phyloP scores from a whole-genome alignment of 169 alveolate genomes.

The Eimeria zaria region DNA sequence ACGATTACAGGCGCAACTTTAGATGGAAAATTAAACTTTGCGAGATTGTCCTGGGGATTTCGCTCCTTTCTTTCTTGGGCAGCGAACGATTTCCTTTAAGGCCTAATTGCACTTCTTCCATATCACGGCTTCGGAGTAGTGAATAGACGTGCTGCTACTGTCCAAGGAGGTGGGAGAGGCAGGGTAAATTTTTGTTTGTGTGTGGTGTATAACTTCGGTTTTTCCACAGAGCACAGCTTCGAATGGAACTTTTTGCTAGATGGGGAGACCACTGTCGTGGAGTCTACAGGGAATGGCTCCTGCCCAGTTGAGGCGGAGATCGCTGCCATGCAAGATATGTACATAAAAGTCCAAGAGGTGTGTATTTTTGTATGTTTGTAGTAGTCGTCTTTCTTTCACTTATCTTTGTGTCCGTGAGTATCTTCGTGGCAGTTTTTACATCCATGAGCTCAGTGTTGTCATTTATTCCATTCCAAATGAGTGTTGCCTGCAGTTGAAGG shows the following conservation, averaged over 20 bases:
- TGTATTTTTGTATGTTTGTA: neutral
- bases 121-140: neutral
- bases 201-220: neutral
- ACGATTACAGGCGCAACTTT: neutral
- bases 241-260: slow-evolving; percentile 75
- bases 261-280: slow-evolving; percentile 73
- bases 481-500: slow-evolving; percentile 37
- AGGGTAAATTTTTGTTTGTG: neutral
- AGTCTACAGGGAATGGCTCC: slow-evolving; percentile 66
- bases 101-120: neutral
- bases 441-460: neutral
- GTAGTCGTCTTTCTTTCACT: neutral
- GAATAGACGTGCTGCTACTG: neutral
- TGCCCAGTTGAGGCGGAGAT: slow-evolving; percentile 78
- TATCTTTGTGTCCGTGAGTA: neutral
- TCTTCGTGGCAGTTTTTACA: neutral
- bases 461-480: neutral
- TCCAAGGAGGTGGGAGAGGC: neutral
- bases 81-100: neutral
- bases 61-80: neutral
- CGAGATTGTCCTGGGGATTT: neutral
- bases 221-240: slow-evolving; percentile 78
- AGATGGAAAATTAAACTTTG: neutral
- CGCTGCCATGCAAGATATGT: slow-evolving; percentile 84
- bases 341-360: slow-evolving; percentile 79